Evolutionary conservation across 139 green algal species (phyloP), one percentile per base, ranked within the genome.

Genomic region (Pycnococcus provasolii): DNA sequence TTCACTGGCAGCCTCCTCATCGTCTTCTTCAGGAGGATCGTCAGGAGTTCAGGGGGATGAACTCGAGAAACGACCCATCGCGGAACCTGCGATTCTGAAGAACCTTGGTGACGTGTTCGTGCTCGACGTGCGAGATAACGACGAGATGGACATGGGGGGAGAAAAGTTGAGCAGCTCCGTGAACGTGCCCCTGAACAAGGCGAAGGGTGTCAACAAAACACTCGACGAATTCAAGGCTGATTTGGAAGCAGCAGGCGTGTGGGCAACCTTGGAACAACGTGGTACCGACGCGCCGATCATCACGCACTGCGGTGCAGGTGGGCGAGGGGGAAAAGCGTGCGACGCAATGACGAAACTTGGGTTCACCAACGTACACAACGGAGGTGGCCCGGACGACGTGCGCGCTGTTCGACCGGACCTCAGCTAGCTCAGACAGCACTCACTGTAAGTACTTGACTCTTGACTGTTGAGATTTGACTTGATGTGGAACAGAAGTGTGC

Each of bases 291-390:
- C 48, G 3, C 53, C 66, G 9, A 72, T 72, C 40, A 44, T 72
- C 57, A 72, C 66, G 42, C 66, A 72, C 66, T 72, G 66, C 45
- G 66, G 66, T 9, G 45, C 53, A 1, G 66, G 66, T 4, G 66
- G 66, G 43, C 54, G 66, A 40, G 66, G 66, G 40, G 44, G 55
- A 26, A 72, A 72, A 46, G 55, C 53, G 9, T 58, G 65, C 41
- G 55, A 66, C 11, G 11, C 8, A 5, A 26, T 72, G 15, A 63
- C 45, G 11, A 40, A 2, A 1, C 2, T 66, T 41, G 66, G 66
- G 1, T 72, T 58, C 55, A 66, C 66, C 9, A 64, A 72, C 42
- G 66, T 72, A 1, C 2, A 66, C 1, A 72, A 72, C 54, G 66
- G 66, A 13, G 66, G 66, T 26, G 61, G 61, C 1, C 61, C 61